Base-by-base conservation (phyloP, 805 yeast species). In the Phaffomyces antillensis region DNA sequence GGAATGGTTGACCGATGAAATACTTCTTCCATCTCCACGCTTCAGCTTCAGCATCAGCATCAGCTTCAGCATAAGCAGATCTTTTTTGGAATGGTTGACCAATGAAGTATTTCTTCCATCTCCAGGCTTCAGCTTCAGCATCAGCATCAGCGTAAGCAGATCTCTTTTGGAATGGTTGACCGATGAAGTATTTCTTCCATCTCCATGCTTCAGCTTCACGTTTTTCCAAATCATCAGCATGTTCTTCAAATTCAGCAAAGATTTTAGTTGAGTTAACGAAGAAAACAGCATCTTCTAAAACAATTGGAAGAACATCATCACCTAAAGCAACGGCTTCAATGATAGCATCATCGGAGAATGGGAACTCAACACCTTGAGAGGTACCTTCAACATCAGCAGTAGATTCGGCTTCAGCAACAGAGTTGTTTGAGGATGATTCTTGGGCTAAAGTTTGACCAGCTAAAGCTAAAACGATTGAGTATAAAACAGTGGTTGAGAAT, bases 231-330 rank as follows among this genome's bases (percentile, higher is more conserved):
- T 39, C 51, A 3, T 24, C n/a, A 43, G 51, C 36, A 17, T 36
- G 36, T 24, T 37, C 46, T 13, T 38, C 49, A 39, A 43, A 34
- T 37, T 54, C 58, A 18, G 42, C 44, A 9, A 45, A 42, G 24
- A 55, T 52, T 24, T 56, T 47, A 32, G 61, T 58, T 26, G 58
- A 48, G 51, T 56, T 58, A 38, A 58, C 47, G 43, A 58, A 58
- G 49, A 37, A 53, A 33, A 58, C 59, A 18, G 43, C n/a, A 13
- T 40, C 39, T 9, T 40, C 20, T 36, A 49, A 41, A 30, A 56
- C 48, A 25, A 58, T 51, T 45, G 60, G 59, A 16, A 48, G 53
- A 36, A 58, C 46, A 35, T 45, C 49, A 15, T 38, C 38, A 37
- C 45, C 47, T 20, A 52, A 35, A 49, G 34, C 47, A 38, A 50